Conservation (phyloP, 495 filamentous ascomycete species). For the Podospora pseudopauciseta region DNA sequence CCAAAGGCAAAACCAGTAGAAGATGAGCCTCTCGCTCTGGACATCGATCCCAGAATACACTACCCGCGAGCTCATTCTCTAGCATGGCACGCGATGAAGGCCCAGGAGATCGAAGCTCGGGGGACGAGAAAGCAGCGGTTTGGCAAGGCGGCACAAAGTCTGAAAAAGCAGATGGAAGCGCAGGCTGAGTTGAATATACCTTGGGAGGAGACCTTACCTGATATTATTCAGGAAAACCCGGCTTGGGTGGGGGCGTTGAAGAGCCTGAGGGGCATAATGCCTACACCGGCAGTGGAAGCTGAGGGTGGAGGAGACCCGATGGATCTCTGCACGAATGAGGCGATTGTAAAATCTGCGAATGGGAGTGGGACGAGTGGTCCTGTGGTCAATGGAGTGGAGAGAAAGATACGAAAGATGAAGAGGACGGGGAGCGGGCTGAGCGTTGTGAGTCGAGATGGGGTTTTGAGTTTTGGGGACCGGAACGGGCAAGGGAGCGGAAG, state of each 20-base stretch:
- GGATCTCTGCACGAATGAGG: not conserved
- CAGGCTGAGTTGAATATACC: slow-evolving; percentile 15
- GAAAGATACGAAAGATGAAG: not conserved
- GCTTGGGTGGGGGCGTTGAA: slow-evolving; percentile 29
- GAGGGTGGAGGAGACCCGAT: not conserved
- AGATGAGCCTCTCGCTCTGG: slow-evolving; percentile 25
- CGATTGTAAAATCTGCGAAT: not conserved
- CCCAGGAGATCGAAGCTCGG: slow-evolving; percentile 41
- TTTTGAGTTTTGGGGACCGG: not conserved
- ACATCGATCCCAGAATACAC: slow-evolving; percentile 45
- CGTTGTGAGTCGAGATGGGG: not conserved
- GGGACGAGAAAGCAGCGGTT: slow-evolving; percentile 41
- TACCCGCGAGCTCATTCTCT: slow-evolving; percentile 37
- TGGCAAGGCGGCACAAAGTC: slow-evolving; percentile 36
- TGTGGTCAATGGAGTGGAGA: not conserved
- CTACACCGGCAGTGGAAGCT: not conserved
- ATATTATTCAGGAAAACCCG: slow-evolving; percentile 26
- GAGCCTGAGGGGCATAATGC: slow-evolving; percentile 12
- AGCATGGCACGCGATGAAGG: slow-evolving; percentile 41
- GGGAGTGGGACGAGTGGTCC: not conserved
- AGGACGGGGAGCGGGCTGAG: slow-evolving; percentile 5
- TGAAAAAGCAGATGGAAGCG: slow-evolving; percentile 28
- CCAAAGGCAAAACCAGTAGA: not conserved
- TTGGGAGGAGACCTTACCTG: slow-evolving; percentile 28
- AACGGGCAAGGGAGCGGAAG: not conserved